Conservation (phyloP, 2,329 filamentous ascomycete species). For the Metarhizium robertsii region DNA sequence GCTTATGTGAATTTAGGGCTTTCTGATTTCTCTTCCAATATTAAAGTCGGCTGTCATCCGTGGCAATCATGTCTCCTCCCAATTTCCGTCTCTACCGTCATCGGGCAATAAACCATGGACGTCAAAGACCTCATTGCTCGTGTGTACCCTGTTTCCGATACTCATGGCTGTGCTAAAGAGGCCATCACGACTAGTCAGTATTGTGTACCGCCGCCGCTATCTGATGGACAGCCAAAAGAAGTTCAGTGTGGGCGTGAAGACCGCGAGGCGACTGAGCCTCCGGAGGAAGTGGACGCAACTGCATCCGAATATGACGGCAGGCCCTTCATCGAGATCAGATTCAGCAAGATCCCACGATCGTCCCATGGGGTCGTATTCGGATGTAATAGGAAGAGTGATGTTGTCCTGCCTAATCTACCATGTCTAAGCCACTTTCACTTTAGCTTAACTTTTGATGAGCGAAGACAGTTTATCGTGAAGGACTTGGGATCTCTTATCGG, state of each 20-base stretch:
- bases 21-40: too few species aligned
- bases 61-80: not conserved
- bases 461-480: not conserved
- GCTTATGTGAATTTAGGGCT: not conserved
- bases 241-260: not conserved
- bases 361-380: slow-evolving; percentile 10
- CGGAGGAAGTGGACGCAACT: not conserved
- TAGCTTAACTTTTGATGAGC: not conserved
- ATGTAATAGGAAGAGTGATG: slow-evolving; percentile 5
- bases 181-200: not conserved
- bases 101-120: not conserved
- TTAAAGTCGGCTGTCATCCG: too few species aligned
- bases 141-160: not conserved
- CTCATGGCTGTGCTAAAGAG: accelerated
- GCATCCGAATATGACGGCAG: not conserved
- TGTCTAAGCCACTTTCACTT: not conserved
- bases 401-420: not conserved
- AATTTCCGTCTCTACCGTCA: not conserved
- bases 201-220: not conserved
- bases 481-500: not conserved
- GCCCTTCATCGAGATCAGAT: slow-evolving; percentile 7
- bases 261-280: slow-evolving; percentile 1
- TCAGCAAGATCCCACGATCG: slow-evolving; percentile 10
- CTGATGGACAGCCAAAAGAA: not conserved
- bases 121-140: slow-evolving; percentile 5